Evolutionary conservation across 2,329 filamentous ascomycete species (phyloP).

Genomic region (Teratosphaeria destructans): DNA sequence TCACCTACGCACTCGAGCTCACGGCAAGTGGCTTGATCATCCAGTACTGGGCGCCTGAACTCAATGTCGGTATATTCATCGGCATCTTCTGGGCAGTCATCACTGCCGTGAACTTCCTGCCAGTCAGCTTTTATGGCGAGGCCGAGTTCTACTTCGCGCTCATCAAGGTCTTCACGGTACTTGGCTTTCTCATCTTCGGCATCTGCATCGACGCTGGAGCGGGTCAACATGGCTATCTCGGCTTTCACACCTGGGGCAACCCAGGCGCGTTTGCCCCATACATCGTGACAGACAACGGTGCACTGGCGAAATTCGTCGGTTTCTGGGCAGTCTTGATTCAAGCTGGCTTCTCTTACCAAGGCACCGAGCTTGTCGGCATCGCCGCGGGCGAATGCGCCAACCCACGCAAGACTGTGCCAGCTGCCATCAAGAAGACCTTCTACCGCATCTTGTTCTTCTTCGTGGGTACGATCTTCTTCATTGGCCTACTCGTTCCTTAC

Average conservation of each 20-base stretch:
- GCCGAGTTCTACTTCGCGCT: conserved; percentile 45
- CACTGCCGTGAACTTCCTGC: conserved; percentile 40
- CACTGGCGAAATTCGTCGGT: conserved; percentile 30
- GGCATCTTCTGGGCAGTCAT: conserved; percentile 26
- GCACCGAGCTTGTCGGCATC: conserved; percentile 45
- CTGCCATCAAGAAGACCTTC: conserved; percentile 28
- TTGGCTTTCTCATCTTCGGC: conserved; percentile 35
- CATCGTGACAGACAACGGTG: conserved; percentile 16
- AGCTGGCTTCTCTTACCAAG: conserved; percentile 48
- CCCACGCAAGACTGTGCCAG: conserved; percentile 36
- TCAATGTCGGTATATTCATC: conserved; percentile 32
- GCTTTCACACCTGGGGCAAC: conserved; percentile 41
- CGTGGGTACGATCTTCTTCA: conserved; percentile 27
- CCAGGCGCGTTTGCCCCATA: conserved; percentile 30
- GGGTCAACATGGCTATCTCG: conserved; percentile 47
- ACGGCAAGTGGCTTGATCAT: conserved; percentile 30
- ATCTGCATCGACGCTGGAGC: conserved; percentile 32
- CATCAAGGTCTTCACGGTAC: conserved; percentile 42
- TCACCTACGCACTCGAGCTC: conserved; percentile 30
- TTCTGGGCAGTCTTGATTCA: conserved; percentile 49
- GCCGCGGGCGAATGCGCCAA: conserved; percentile 43
- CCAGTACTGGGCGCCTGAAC: conserved; percentile 29
- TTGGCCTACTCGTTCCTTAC: conserved; percentile 26
- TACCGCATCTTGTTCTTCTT: conserved; percentile 29
- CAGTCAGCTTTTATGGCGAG: conserved; percentile 43